Evolutionary conservation across 2,329 filamentous ascomycete species (phyloP), one percentile per base, ranked within the genome.

Genomic region (Lasiodiplodia theobromae): DNA sequence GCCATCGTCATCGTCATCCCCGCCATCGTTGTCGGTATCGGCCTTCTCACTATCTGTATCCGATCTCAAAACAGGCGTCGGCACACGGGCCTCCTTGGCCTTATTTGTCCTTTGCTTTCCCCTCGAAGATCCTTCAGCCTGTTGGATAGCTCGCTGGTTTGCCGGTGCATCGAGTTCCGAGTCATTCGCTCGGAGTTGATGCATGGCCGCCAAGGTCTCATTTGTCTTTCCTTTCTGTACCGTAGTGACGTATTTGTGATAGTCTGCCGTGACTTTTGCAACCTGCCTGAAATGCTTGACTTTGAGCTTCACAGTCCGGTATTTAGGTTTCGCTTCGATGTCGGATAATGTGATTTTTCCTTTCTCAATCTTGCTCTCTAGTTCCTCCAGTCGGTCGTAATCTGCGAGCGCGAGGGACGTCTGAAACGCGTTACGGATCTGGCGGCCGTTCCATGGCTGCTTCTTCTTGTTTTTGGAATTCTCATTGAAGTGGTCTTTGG

Each of bases 361-460:
- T n/a, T 18, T 6, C 1, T 16, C n/a, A 1, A 64, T 14, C 18
- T 34, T 64, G 21, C 52, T 64, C 7, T 25, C 11, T n/a, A 6
- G n/a, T 21, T 38, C n/a, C 2, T 4, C 21, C 3, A 37, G 49
- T 6, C 18, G 10, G 1, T 64, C 60, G 25, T 44, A 64, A 14
- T 70, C 64, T 1, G 73, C 73, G n/a, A 74, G 56, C 2, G 71
- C 71, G 8, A 72, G 49, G 2, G 73, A 70, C 2, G 71, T 74
- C 34, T 74, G 73, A 49, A 68, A 72, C 3, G 72, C 69, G 28
- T 73, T 72, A 3, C 69, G 58, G 25, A 73, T 73, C 34, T 73
- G 69, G 2, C 71, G 65, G 0, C 70, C 71, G 52, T 72, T 72
- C 71, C 70, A 72, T 2, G 57, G 57, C 25, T 25, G 25, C 4